Conservation (phyloP, 306 rosid genomes). For the Begonia masoniana region DNA sequence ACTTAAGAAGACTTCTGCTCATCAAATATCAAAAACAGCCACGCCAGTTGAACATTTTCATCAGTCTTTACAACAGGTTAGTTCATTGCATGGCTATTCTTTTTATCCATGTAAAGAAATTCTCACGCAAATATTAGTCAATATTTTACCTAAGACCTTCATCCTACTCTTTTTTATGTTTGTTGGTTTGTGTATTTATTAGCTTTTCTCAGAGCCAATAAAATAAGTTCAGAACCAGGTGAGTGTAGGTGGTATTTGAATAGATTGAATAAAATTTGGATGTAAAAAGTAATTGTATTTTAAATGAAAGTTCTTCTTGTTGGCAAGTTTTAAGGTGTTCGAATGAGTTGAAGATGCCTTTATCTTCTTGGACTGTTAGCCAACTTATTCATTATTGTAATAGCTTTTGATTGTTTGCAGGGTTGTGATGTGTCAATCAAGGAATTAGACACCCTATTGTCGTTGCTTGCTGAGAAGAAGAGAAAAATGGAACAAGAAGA, state of each 20-base stretch:
- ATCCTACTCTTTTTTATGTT: background rate
- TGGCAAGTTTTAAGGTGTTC: no score
- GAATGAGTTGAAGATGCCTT: no score
- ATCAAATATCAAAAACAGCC: slow-evolving; percentile 72
- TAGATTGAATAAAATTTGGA: no score
- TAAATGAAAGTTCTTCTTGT: no score
- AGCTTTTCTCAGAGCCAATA: no score
- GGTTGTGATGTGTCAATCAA: slow-evolving; percentile 84
- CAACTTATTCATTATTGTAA: no score
- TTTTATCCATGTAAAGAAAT: background rate
- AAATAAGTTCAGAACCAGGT: no score
- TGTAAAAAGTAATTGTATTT: no score
- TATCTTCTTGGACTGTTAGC: no score
- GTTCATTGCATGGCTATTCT: slow-evolving; percentile 8
- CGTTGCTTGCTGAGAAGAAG: slow-evolving; percentile 74
- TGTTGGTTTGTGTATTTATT: background rate
- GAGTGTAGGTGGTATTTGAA: no score
- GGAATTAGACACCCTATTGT: slow-evolving; percentile 74
- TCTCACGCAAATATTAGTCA: background rate
- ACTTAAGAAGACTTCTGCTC: slow-evolving; percentile 71
- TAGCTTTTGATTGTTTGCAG: slow-evolving; percentile 27
- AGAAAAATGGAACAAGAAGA: slow-evolving; percentile 99
- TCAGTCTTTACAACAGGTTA: slow-evolving; percentile 63
- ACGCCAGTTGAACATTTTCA: slow-evolving; percentile 82
- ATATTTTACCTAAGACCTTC: background rate